phyloP scores from a whole-genome alignment of 202 grass and related monocot genomes.

The Panicum virgatum region DNA sequence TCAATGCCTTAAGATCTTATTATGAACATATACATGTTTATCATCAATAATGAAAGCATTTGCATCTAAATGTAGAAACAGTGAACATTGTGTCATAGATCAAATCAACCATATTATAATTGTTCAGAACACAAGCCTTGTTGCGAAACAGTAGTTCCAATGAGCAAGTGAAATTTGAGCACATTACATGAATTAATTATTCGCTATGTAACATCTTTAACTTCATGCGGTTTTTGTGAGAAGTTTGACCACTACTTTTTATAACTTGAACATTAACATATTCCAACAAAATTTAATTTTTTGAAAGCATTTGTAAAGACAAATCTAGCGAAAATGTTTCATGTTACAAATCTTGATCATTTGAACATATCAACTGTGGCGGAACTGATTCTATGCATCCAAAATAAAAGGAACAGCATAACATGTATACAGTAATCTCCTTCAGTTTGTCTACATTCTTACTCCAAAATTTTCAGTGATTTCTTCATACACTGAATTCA shows the following conservation, averaged over 20 bases:
- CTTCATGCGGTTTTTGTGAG: not conserved
- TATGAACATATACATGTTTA: not conserved
- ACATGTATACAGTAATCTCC: not conserved
- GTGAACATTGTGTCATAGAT: not conserved
- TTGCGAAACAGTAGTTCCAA: not conserved
- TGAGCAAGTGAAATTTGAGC: not conserved
- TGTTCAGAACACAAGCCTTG: not conserved
- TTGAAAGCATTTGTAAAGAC: not conserved
- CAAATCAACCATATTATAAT: not conserved
- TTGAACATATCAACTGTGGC: not conserved
- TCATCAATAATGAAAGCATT: not conserved
- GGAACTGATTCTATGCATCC: not conserved
- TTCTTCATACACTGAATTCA: constrained; percentile 22
- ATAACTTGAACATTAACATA: not conserved
- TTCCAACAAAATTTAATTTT: not conserved
- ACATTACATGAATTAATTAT: not conserved
- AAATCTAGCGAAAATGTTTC: not conserved
- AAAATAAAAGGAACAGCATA: not conserved
- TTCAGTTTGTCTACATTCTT: constrained; percentile 32
- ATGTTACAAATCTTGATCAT: not conserved
- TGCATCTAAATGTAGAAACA: not conserved
- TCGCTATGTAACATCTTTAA: not conserved
- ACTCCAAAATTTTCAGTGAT: not conserved
- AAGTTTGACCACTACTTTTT: not conserved
- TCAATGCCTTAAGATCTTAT: constrained; percentile 8